Base-by-base conservation (phyloP, 495 filamentous ascomycete species). In the Daldinia concentrica region DNA sequence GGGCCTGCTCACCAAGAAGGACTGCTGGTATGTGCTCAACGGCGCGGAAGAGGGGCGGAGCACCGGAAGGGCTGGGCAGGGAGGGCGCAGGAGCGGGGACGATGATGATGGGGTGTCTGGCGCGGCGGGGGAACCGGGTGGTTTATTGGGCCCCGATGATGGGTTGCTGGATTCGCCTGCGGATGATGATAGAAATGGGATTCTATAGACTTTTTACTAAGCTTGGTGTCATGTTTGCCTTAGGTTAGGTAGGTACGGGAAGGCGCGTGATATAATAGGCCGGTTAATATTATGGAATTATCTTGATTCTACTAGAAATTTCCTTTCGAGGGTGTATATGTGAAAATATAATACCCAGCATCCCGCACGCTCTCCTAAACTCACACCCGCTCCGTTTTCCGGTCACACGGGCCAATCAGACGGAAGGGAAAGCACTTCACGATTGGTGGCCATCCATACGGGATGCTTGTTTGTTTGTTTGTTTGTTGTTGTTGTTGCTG, bases 1-100 rank as follows among this genome's bases (percentile, higher is more conserved):
- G 77, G 95, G 95, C 1, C 76, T 99, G 52, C 79, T 98, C 72
- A 99, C 96, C 22, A 98, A 98, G 85, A 98, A 99, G 82, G 95
- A 99, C 81, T 90, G 97, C n/a, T 98, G 93, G 92, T 93, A 91
- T 73, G 88, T 97, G 19, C 81, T 99, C 11, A 94, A 97, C 77
- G 91, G 91, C 22, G 88, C 90, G 15, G 91, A 94, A 72, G 90
- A 89, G 79, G 84, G 81, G 6, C 71, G 64, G 5, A 55, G 61
- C 15, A 48, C 22, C 17, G 56, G 61, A 9, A 67, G 64, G 14
- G 59, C 82, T 45, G 72, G 79, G 3, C 71, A 43, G 15, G 61
- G 32, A 8, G 58, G 19, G 9, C 58, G 63, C 4, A 66, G 29
- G 0, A 58, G 63, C 14, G 66, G 1, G 2, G 63, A 15, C 0